Conservation (phyloP, 1,139 yeast genomes). For the Blastobotrys aristatus region DNA sequence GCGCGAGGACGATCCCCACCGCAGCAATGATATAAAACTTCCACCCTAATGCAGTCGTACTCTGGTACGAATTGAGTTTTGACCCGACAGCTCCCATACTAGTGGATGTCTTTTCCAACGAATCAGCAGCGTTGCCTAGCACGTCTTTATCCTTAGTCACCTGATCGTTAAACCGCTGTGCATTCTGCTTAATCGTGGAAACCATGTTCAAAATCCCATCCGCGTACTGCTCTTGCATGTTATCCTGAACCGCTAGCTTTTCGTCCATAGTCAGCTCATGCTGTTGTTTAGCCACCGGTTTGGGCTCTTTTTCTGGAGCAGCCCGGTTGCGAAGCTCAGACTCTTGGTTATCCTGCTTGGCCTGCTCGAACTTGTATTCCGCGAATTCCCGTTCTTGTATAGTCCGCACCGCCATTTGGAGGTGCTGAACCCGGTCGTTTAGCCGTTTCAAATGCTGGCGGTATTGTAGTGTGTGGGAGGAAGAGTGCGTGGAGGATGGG, state of each 20-base stretch:
- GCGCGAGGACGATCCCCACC: slow-evolving; percentile 33
- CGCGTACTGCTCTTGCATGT: slow-evolving; percentile 40
- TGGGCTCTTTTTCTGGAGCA: background rate
- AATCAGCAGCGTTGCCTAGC: slow-evolving; percentile 32
- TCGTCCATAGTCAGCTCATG: slow-evolving; percentile 21
- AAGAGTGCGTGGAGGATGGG: slow-evolving; percentile 3
- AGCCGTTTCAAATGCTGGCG: slow-evolving; percentile 16
- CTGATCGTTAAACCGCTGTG: slow-evolving; percentile 40
- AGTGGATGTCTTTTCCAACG: slow-evolving; percentile 34
- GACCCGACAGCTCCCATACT: slow-evolving; percentile 36
- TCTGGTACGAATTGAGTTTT: slow-evolving; percentile 31
- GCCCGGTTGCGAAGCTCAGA: background rate
- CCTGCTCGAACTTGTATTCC: slow-evolving; percentile 11
- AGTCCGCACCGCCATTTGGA: slow-evolving; percentile 19
- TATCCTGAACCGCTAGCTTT: slow-evolving; percentile 31
- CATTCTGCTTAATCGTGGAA: slow-evolving; percentile 46
- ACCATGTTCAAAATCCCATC: slow-evolving; percentile 47
- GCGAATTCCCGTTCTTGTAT: slow-evolving; percentile 17
- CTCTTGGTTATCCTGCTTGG: background rate
- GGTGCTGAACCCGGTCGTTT: slow-evolving; percentile 21
- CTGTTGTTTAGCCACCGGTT: background rate
- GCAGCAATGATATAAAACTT: slow-evolving; percentile 37
- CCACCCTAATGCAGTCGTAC: slow-evolving; percentile 37
- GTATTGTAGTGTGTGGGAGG: background rate
- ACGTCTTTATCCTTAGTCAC: slow-evolving; percentile 34